A percentile compares a stretch with the other conserved stretches of the same genome.
Conservation (phyloP, 1,284 basidiomycete genomes). For the Apiotrichum veenhuisii region DNA sequence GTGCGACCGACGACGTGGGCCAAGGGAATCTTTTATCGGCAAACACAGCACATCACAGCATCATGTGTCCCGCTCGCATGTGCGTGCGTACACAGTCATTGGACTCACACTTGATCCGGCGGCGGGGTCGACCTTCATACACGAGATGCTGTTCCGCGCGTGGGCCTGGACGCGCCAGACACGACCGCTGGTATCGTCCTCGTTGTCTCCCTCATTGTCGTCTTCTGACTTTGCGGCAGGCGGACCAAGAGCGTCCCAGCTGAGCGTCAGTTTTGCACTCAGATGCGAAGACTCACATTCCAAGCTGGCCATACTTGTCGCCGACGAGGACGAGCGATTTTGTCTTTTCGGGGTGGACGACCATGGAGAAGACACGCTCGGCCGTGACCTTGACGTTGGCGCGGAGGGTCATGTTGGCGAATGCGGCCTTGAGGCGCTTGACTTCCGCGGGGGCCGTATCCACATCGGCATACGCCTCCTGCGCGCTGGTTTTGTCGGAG, state of each 20-base stretch:
- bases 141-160: conserved; percentile 43
- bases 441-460: conserved; percentile 24
- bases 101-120: conserved; percentile 42
- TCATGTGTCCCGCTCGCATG: not conserved
- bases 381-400: conserved; percentile 47
- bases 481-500: conserved; percentile 3
- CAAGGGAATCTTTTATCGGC: too few relatives aligned
- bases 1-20: not conserved
- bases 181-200: conserved; percentile 31
- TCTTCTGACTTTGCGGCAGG: conserved; percentile 21
- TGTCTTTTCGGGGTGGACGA: conserved; percentile 49
- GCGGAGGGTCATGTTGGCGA: conserved; percentile 38
- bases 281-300: conserved; percentile 40
- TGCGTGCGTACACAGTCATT: not conserved
- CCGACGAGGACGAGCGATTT: conserved; percentile 52
- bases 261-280: conserved; percentile 11
- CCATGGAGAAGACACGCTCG: conserved; percentile 52
- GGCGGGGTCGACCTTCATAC: conserved; percentile 48
- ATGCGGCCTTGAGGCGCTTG: conserved; percentile 28
- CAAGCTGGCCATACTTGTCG: conserved; percentile 51
- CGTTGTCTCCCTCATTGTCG: conserved; percentile 26
- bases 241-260: conserved; percentile 43
- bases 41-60: too few relatives aligned
- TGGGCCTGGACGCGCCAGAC: conserved; percentile 51
- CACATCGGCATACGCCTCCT: conserved; percentile 27